Conservation (phyloP, 2,329 filamentous ascomycete species). For the Fusarium sacchari region DNA sequence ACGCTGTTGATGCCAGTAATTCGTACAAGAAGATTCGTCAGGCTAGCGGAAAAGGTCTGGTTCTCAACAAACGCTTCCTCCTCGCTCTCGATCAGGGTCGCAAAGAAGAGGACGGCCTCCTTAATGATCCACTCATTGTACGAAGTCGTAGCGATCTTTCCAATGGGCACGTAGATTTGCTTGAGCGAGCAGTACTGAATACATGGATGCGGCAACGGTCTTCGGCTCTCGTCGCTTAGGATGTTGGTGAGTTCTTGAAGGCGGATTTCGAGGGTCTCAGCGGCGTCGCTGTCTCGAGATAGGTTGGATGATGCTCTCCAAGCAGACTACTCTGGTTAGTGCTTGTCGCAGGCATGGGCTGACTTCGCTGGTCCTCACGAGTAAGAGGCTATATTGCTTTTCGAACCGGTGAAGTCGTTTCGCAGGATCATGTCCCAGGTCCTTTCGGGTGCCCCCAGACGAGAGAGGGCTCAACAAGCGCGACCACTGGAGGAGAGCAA, state of each 20-base stretch:
- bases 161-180: constrained; percentile 89
- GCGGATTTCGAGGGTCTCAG: constrained; percentile 69
- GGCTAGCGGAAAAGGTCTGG: constrained; percentile 81
- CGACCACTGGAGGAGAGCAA: constrained; percentile 64
- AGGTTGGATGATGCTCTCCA: constrained; percentile 72
- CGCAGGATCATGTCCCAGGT: constrained; percentile 70
- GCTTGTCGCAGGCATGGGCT: not conserved
- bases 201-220: constrained; percentile 90
- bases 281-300: constrained; percentile 67
- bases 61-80: constrained; percentile 95
- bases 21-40: constrained; percentile 86
- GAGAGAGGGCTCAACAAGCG: constrained; percentile 72
- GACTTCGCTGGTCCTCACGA: constrained; percentile 56
- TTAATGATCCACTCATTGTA: constrained; percentile 88
- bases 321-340: constrained; percentile 54
- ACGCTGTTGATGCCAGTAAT: constrained; percentile 80
- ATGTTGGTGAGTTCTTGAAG: constrained; percentile 75
- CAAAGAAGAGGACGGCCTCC: constrained; percentile 87
- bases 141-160: constrained; percentile 86
- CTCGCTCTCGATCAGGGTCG: constrained; percentile 92
- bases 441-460: constrained; percentile 64
- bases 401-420: constrained; percentile 73
- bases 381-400: constrained; percentile 70
- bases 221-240: constrained; percentile 87
- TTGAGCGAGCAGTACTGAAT: constrained; percentile 86